A percentile compares a stretch with the other conserved stretches of the same genome.
These are phyloP conservation scores for Ogataea pini DNA, from an alignment of 805 yeast species.

Conservation along the genomic window DNA sequence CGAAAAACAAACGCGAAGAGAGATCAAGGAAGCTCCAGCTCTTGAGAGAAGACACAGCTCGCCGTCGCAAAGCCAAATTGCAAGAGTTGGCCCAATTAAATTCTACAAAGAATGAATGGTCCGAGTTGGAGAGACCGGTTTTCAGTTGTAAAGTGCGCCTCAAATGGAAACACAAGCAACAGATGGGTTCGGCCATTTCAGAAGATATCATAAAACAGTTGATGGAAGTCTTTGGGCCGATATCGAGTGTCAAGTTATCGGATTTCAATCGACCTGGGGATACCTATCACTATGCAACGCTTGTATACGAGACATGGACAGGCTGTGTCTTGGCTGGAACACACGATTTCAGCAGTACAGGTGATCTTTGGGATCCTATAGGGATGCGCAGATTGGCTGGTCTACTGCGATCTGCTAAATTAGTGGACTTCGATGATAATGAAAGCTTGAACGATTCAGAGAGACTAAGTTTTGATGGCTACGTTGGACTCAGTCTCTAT, in stretches of 20 bases:
- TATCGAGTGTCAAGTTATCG: slow-evolving; percentile 23
- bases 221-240: slow-evolving; percentile 49
- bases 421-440: slow-evolving; percentile 15
- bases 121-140: background rate
- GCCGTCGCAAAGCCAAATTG: slow-evolving; percentile 16
- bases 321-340: slow-evolving; percentile 38
- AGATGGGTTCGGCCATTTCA: slow-evolving; percentile 35
- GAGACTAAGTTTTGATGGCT: slow-evolving; percentile 23
- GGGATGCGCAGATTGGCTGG: slow-evolving; percentile 48
- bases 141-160: slow-evolving; percentile 32
- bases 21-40: slow-evolving; percentile 20
- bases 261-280: slow-evolving; percentile 13
- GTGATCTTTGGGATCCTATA: slow-evolving; percentile 47
- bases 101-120: background rate
- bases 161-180: slow-evolving; percentile 48
- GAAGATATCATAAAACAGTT: slow-evolving; percentile 37
- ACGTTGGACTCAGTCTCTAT: slow-evolving; percentile 23
- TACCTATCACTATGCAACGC: slow-evolving; percentile 41
- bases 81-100: slow-evolving; percentile 9
- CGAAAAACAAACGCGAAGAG: background rate
- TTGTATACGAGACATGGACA: slow-evolving; percentile 33
- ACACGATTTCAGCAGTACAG: slow-evolving; percentile 45
- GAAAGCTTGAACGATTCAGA: background rate
- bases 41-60: slow-evolving; percentile 22
- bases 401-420: slow-evolving; percentile 38